A percentile compares a stretch with the other conserved stretches of the same genome.
Conservation (phyloP, 306 rosid genomes). For the Pterocarpus santalinus region DNA sequence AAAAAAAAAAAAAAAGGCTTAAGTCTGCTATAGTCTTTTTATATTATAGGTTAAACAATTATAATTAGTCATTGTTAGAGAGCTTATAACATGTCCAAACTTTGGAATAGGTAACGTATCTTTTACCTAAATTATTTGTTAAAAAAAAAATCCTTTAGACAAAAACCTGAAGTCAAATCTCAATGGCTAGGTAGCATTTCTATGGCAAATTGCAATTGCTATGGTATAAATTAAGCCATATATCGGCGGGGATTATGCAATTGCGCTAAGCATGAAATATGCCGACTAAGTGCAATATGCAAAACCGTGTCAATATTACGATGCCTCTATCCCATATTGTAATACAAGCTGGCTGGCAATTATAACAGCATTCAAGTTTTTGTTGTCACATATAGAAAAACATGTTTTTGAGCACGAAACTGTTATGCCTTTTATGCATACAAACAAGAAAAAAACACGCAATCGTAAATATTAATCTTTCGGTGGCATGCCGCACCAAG, state of each 20-base stretch:
- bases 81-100: not conserved
- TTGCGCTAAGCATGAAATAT: too few relatives aligned
- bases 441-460: slow-evolving; percentile 32
- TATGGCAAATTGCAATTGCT: not conserved
- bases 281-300: not conserved
- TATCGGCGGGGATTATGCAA: too few relatives aligned
- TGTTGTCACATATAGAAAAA: not conserved
- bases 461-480: not conserved
- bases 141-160: too few relatives aligned
- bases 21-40: not conserved
- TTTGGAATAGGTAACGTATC: not conserved
- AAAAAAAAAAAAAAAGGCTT: too few relatives aligned
- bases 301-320: slow-evolving; percentile 33
- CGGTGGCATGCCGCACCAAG: not conserved
- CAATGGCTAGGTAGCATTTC: not conserved
- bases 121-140: too few relatives aligned
- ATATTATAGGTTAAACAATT: not conserved
- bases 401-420: not conserved
- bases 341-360: slow-evolving; percentile 17
- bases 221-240: not conserved
- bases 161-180: too few relatives aligned
- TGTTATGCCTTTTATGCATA: not conserved
- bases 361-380: slow-evolving; percentile 26
- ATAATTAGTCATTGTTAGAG: not conserved
- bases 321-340: not conserved